Evolutionary conservation across 768 basidiomycete genomes (phyloP).

Genomic region (Lactarius akahatsu): DNA sequence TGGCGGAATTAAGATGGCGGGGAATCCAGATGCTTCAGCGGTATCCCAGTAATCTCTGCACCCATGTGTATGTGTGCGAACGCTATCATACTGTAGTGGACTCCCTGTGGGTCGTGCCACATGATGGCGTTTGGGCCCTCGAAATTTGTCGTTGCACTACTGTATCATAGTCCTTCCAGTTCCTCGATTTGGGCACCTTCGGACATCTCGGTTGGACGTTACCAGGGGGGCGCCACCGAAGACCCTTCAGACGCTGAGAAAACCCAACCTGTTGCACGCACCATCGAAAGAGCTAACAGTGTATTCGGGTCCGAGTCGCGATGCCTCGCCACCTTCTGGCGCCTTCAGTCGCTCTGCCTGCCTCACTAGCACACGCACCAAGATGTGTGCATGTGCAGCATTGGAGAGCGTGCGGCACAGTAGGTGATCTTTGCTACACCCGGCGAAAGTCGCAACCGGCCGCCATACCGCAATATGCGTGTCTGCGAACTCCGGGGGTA

Average conservation of each 20-base stretch:
- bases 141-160: neutral
- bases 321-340: neutral
- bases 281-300: neutral
- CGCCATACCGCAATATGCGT: neutral
- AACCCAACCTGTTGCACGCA: no score
- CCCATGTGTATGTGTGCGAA: neutral
- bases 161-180: no score
- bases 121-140: neutral
- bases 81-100: neutral
- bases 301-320: neutral
- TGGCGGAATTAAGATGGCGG: neutral
- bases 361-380: neutral
- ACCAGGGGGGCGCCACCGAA: neutral
- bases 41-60: neutral
- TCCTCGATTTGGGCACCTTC: neutral
- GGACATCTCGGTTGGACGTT: constrained; percentile 4
- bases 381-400: neutral
- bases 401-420: neutral
- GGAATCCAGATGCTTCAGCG: neutral
- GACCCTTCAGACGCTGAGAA: neutral
- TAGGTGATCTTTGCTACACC: neutral
- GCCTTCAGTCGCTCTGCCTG: neutral
- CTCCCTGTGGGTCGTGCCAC: neutral
- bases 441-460: neutral
- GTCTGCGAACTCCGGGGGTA: neutral